These are phyloP conservation scores for Coemansia sp. DNA, from an alignment of 192 early-diverging fungal genomes.

Conservation along the genomic window DNA sequence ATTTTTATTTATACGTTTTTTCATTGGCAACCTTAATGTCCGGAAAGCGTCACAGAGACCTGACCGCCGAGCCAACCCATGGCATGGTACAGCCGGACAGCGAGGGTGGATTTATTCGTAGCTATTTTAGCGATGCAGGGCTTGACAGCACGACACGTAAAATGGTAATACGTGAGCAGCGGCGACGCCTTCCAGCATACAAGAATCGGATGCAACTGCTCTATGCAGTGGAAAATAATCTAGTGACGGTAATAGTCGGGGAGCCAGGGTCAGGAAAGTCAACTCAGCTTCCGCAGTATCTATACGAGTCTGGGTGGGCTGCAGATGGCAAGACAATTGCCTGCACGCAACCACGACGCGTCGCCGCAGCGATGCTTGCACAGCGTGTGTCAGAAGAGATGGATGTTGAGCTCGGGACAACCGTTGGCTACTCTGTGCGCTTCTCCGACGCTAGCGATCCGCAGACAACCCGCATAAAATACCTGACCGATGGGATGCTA, in stretches of 20 bases:
- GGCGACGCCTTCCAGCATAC: slow-evolving; percentile 83
- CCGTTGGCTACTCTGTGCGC: slow-evolving; percentile 96
- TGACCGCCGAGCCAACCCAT: neutral
- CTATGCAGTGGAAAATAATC: slow-evolving; percentile 79
- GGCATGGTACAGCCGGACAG: neutral
- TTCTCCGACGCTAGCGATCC: slow-evolving; percentile 91
- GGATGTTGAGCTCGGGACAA: slow-evolving; percentile 83
- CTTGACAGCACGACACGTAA: slow-evolving; percentile 65
- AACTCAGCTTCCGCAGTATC: slow-evolving; percentile 95
- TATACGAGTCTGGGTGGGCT: slow-evolving; percentile 91
- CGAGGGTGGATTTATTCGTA: slow-evolving; percentile 23
- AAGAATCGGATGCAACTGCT: slow-evolving; percentile 83
- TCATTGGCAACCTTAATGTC: neutral
- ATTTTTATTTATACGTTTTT: neutral
- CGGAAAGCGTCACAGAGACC: neutral
- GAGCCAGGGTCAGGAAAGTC: slow-evolving; percentile 97
- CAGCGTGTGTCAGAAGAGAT: slow-evolving; percentile 95
- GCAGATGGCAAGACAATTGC: slow-evolving; percentile 82
- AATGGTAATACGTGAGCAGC: slow-evolving; percentile 71
- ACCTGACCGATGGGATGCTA: slow-evolving; percentile 96
- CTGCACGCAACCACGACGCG: slow-evolving; percentile 94
- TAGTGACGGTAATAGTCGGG: slow-evolving; percentile 79
- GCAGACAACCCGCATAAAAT: slow-evolving; percentile 86
- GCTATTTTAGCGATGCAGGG: slow-evolving; percentile 11
- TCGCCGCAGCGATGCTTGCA: slow-evolving; percentile 95